Evolutionary conservation across 257 asterid genomes (phyloP).

Genomic region (Solanum rostratum): DNA sequence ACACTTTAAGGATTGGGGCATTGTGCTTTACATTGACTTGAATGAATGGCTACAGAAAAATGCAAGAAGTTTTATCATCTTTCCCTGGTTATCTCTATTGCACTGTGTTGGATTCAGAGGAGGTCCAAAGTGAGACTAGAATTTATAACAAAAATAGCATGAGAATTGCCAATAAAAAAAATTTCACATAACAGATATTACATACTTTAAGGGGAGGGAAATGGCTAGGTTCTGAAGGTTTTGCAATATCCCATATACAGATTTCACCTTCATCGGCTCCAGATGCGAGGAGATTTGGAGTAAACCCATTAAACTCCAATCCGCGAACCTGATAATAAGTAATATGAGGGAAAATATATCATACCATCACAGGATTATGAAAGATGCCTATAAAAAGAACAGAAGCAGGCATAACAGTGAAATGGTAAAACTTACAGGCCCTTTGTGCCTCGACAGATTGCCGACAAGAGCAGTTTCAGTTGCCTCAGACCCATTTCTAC

Average conservation of each 20-base stretch:
- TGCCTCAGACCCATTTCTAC: conserved; percentile 38
- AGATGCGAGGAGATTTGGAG: conserved; percentile 85
- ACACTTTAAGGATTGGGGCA: not conserved
- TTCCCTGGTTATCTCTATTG: not conserved
- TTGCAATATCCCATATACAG: conserved; percentile 82
- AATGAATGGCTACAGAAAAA: not conserved
- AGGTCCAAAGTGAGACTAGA: not conserved
- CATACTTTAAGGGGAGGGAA: conserved; percentile 86
- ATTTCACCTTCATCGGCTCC: conserved; percentile 99
- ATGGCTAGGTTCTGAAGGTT: conserved; percentile 67
- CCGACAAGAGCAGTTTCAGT: conserved; percentile 53
- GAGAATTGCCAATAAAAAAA: not conserved
- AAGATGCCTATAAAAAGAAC: not conserved
- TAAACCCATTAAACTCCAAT: conserved; percentile 61
- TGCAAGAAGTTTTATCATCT: not conserved
- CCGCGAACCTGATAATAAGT: conserved; percentile 63
- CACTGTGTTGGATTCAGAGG: not conserved
- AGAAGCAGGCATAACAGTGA: conserved; percentile 3
- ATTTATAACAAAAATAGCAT: not conserved
- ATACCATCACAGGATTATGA: not conserved
- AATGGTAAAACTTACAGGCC: conserved; percentile 66
- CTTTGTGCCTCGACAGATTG: conserved; percentile 70
- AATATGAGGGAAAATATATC: conserved; percentile 1
- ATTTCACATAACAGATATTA: not conserved
- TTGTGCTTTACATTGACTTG: not conserved